These are phyloP conservation scores for Millerozyma miso DNA, from an alignment of 805 yeast genomes.

Conservation along the genomic window DNA sequence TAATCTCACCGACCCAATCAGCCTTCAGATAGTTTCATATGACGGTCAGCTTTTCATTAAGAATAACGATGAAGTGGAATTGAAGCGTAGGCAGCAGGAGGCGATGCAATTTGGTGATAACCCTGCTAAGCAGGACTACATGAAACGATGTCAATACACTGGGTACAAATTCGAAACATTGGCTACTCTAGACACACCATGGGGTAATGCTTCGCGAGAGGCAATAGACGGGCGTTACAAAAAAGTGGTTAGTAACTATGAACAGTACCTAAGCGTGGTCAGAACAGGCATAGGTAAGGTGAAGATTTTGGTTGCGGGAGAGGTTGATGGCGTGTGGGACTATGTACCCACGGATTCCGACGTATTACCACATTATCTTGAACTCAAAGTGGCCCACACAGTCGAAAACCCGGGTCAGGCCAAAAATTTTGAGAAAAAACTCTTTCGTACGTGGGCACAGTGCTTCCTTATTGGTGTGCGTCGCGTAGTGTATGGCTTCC, in stretches of 20 bases:
- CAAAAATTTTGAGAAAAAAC: constrained; percentile 65
- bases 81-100: constrained; percentile 21
- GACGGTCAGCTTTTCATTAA: constrained; percentile 74
- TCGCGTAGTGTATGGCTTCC: constrained; percentile 78
- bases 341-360: constrained; percentile 53
- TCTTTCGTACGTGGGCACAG: constrained; percentile 88
- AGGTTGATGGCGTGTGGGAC: constrained; percentile 88
- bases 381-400: constrained; percentile 67
- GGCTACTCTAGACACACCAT: constrained; percentile 71
- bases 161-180: constrained; percentile 86
- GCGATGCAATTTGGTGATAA: constrained; percentile 15
- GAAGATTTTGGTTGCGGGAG: constrained; percentile 74
- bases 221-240: constrained; percentile 64
- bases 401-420: constrained; percentile 56
- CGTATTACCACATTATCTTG: constrained; percentile 72
- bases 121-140: constrained; percentile 23
- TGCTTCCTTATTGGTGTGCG: constrained; percentile 84
- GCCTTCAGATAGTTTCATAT: constrained; percentile 59
- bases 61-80: constrained; percentile 40
- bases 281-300: constrained; percentile 77
- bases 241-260: constrained; percentile 60
- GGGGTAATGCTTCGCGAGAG: constrained; percentile 63
- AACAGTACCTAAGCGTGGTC: constrained; percentile 78
- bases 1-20: constrained; percentile 50
- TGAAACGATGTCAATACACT: constrained; percentile 46